Evolutionary conservation across 1,284 basidiomycete species (phyloP), one percentile per base, ranked within the genome.

Genomic region (Irpex sp.): DNA sequence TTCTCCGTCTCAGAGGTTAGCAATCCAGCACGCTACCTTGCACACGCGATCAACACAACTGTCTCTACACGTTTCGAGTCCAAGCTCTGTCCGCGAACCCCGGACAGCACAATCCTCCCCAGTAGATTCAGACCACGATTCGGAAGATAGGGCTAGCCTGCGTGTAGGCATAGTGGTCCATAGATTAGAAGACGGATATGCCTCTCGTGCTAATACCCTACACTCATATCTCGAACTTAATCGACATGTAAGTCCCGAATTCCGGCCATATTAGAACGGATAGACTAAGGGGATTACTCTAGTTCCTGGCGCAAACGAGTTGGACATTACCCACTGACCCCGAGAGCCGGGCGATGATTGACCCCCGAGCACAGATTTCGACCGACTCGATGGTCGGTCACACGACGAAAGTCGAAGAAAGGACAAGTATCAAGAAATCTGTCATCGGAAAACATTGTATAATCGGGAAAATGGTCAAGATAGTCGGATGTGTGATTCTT

Each of bases 371-470:
- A 0, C 92, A 93, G 68, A 92, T 98, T 68, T 95, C 94, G 1
- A 78, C 85, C 2, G 96, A 98, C 74, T 92, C 89, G 9, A 83
- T 94, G 63, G 80, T 98, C 11, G 94, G 92, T 5, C 86, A 88
- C 56, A 93, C 89, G 3, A 92, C 92, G 8, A 86, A 87, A 58
- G 81, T 99, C 5, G 90, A 89, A 5, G 96, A 98, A 72, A 87
- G 89, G 53, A 87, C 92, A 17, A 89, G 81, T 37, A 89, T 99
- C 75, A 98, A 97, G 75, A 90, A 90, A 67, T 92, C 90, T 6
- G 84, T 96, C 21, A 85, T 98, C 26, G 97, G 97, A 4, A 85
- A 89, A 64, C 94, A 96, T 71, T 97, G 94, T 69, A 77, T 87
- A 21, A 93, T 98, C 64, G 95, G 95, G 9, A 93, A 89, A 72